Conservation (phyloP, 352 stramenopile species). For the Pythium scleroteichum region DNA sequence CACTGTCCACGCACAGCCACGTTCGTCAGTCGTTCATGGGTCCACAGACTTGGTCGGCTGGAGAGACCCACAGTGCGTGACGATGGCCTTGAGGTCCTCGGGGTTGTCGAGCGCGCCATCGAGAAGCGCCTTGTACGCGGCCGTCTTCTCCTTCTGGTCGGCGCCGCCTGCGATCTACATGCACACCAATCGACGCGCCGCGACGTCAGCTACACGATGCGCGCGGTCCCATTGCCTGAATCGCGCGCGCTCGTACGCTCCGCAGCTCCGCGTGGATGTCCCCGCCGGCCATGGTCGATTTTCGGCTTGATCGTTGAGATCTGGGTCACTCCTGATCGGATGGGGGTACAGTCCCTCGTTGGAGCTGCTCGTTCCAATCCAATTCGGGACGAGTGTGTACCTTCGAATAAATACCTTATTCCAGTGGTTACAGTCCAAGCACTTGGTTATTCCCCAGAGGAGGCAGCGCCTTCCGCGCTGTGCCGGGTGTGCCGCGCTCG, state of each 20-base stretch:
- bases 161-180: conserved; percentile 60
- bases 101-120: conserved; percentile 49
- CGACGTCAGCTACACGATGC: conserved; percentile 1
- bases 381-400: too few relatives aligned
- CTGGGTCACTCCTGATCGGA: conserved; percentile 1
- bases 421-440: conserved; percentile 10
- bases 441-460: conserved; percentile 57
- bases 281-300: conserved; percentile 20
- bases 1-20: conserved; percentile 45
- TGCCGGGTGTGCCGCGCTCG: conserved; percentile 32
- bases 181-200: conserved; percentile 1
- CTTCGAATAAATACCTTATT: too few relatives aligned
- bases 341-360: not conserved
- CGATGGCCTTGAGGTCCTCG: conserved; percentile 52
- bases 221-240: not conserved
- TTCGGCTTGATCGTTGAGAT: conserved; percentile 14
- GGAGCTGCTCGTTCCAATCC: not conserved
- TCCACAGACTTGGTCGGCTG: not conserved
- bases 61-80: conserved; percentile 54
- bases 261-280: conserved; percentile 43
- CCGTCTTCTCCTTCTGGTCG: conserved; percentile 80
- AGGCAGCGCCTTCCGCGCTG: conserved; percentile 45
- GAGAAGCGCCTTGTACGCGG: conserved; percentile 69
- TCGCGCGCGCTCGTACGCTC: conserved; percentile 34
- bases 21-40: too few relatives aligned